Evolutionary conservation across 495 filamentous ascomycete species (phyloP).

Genomic region (Annulohypoxylon bovei): DNA sequence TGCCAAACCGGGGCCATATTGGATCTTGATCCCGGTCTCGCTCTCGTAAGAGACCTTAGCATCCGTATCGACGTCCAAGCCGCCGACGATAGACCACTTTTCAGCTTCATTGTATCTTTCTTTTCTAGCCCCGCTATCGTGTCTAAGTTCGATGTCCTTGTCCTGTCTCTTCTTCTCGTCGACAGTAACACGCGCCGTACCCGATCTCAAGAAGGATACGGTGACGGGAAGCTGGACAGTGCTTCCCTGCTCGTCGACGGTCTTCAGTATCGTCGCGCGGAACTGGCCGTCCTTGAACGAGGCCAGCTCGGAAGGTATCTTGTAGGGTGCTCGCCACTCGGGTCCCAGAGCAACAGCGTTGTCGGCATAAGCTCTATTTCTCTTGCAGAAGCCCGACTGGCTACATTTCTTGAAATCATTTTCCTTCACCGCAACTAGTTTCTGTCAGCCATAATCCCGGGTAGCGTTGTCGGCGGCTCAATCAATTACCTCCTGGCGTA

Average conservation of each 20-base stretch:
- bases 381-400: slow-evolving; percentile 95
- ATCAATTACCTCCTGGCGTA: slow-evolving; percentile 56
- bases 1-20: slow-evolving; percentile 78
- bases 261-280: slow-evolving; percentile 81
- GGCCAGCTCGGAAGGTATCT: slow-evolving; percentile 73
- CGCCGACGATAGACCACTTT: slow-evolving; percentile 87
- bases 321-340: slow-evolving; percentile 84
- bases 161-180: slow-evolving; percentile 92
- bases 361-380: slow-evolving; percentile 91
- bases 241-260: slow-evolving; percentile 64
- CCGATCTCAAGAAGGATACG: slow-evolving; percentile 88
- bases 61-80: slow-evolving; percentile 71
- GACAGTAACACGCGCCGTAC: slow-evolving; percentile 83
- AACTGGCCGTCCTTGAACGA: slow-evolving; percentile 82
- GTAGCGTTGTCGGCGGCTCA: not conserved
- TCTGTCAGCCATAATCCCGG: slow-evolving; percentile 5
- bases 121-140: slow-evolving; percentile 85
- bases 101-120: slow-evolving; percentile 92
- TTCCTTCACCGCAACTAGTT: slow-evolving; percentile 84
- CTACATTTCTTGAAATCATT: slow-evolving; percentile 95
- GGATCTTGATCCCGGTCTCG: slow-evolving; percentile 74
- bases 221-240: slow-evolving; percentile 82
- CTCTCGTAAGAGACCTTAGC: slow-evolving; percentile 68
- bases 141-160: slow-evolving; percentile 86
- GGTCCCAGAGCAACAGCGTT: slow-evolving; percentile 68